Conservation (phyloP, 805 yeast species). For the Cyberlindnera subsufficiens region DNA sequence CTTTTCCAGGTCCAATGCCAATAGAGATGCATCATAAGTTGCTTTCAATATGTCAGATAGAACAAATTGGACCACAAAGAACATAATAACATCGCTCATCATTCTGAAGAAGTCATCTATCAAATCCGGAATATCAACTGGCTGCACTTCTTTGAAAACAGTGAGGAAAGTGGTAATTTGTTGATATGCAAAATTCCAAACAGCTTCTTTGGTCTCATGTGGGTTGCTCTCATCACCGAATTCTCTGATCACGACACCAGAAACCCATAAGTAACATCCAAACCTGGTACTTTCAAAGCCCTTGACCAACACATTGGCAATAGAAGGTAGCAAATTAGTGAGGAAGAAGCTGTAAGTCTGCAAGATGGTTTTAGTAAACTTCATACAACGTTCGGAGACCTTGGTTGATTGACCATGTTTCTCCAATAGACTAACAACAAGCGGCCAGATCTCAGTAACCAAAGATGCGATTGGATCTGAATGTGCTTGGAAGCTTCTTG, state of each 20-base stretch:
- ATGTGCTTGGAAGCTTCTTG: constrained; percentile 25
- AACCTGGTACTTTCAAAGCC: constrained; percentile 65
- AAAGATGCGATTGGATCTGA: constrained; percentile 47
- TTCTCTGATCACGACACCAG: constrained; percentile 75
- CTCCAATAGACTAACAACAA: constrained; percentile 40
- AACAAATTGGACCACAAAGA: constrained; percentile 53
- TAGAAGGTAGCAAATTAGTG: constrained; percentile 51
- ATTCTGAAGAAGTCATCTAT: constrained; percentile 84
- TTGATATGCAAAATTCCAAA: constrained; percentile 68
- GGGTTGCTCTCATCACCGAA: constrained; percentile 52
- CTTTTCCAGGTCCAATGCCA: constrained; percentile 53
- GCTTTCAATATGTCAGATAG: constrained; percentile 40
- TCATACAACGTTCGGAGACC: constrained; percentile 71
- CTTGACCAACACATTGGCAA: constrained; percentile 59
- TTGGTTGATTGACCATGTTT: constrained; percentile 53
- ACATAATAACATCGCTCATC: constrained; percentile 73
- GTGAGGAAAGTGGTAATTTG: constrained; percentile 58
- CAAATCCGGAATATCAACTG: constrained; percentile 41
- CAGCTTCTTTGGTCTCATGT: constrained; percentile 47
- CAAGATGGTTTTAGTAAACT: constrained; percentile 59
- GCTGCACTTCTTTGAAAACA: constrained; percentile 27
- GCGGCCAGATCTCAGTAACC: constrained; percentile 57
- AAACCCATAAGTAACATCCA: constrained; percentile 88
- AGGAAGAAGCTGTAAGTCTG: constrained; percentile 56
- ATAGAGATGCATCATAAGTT: constrained; percentile 53